phyloP scores from a whole-genome alignment of 148 eudicot species.

The Silene uniflora region DNA sequence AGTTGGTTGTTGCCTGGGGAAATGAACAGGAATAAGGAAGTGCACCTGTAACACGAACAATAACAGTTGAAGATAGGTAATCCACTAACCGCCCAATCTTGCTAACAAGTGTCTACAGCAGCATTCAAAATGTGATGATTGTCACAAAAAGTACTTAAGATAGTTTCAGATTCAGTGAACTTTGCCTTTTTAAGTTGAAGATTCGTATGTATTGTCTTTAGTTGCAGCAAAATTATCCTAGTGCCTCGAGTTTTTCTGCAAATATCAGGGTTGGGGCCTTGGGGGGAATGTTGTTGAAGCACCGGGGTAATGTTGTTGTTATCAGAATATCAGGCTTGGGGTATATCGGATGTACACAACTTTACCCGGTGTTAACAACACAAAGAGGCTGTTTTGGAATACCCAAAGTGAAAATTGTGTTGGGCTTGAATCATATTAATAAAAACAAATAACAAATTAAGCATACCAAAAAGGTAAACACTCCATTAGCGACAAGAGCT shows the following conservation, averaged over 20 bases:
- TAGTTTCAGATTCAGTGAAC: background rate
- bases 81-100: background rate
- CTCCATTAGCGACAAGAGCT: conserved; percentile 65
- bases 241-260: background rate
- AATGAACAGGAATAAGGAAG: conserved; percentile 62
- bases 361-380: background rate
- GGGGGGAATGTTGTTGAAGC: too few relatives aligned
- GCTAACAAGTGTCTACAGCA: background rate
- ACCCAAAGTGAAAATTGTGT: background rate
- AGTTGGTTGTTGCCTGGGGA: conserved; percentile 78
- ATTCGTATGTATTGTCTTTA: background rate
- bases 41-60: conserved; percentile 54
- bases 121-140: background rate
- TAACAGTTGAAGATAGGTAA: background rate
- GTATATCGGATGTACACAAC: background rate
- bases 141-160: background rate
- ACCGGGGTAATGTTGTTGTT: too few relatives aligned
- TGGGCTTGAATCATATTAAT: background rate
- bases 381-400: background rate
- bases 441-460: background rate
- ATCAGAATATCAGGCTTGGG: background rate
- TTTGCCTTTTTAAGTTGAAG: background rate
- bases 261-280: background rate
- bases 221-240: background rate
- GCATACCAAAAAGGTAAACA: conserved; percentile 74